These are phyloP conservation scores for Naganishia albida DNA, from an alignment of 1,284 basidiomycete genomes.

Conservation along the genomic window DNA sequence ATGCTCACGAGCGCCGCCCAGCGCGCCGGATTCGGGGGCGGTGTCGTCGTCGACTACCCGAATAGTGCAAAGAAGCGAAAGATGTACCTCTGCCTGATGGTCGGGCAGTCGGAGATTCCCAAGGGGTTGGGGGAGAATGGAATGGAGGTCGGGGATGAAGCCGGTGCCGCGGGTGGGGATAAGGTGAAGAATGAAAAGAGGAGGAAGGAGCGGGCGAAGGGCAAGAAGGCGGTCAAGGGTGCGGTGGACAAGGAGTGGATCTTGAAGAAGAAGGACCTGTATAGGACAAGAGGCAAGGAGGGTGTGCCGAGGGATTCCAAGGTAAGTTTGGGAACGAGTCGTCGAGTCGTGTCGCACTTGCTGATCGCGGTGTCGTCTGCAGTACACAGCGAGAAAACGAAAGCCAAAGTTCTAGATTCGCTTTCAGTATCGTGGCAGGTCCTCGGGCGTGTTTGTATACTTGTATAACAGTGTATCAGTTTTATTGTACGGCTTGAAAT, in stretches of 20 bases:
- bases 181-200: conserved; percentile 48
- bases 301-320: conserved; percentile 56
- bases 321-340: conserved; percentile 12
- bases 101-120: conserved; percentile 69
- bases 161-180: conserved; percentile 60
- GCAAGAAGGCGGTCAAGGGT: conserved; percentile 49
- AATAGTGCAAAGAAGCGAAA: conserved; percentile 93
- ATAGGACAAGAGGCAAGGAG: conserved; percentile 60
- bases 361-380: not conserved
- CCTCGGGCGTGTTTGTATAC: not conserved
- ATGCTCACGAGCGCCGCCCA: conserved; percentile 93
- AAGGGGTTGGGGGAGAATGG: conserved; percentile 71
- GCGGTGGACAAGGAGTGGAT: conserved; percentile 58
- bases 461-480: conserved; percentile 3
- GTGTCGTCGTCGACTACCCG: conserved; percentile 94
- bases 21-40: conserved; percentile 94
- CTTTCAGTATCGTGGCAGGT: not conserved
- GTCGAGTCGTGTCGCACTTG: not conserved
- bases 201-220: conserved; percentile 43
- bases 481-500: too few relatives aligned
- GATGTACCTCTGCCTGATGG: conserved; percentile 84
- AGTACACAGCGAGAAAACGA: conserved; percentile 53
- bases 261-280: conserved; percentile 61
- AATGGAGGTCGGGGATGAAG: conserved; percentile 53
- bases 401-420: conserved; percentile 35